Base-by-base conservation (phyloP, 176 grass and related monocot genomes). In the Eleusine indica region DNA sequence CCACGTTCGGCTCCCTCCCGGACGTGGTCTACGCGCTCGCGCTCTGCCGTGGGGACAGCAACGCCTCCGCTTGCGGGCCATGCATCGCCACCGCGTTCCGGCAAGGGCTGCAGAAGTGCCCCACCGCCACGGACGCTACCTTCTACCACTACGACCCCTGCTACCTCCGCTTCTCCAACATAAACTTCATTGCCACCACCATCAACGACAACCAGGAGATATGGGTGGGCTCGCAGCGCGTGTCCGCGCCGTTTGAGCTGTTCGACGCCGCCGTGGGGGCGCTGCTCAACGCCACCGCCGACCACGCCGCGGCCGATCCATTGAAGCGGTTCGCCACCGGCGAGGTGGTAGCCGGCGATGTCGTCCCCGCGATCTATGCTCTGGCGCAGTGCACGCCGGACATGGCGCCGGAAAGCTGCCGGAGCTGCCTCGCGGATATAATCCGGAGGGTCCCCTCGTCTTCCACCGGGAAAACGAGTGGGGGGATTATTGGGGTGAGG, bases 381-480 rank as follows among this genome's bases (percentile, higher is more conserved):
- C 29, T 97, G 56, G 70, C 15, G 9, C 89, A 93, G 84, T 97
- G 94, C 89, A 90, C 71, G 39, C 86, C 71, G 61, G 89, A 97
- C 44, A 57, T 94, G 84, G 0, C 75, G 9, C 49, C 62, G 11
- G 10, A 32, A 0, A 57, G 72, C 1, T 95, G 90, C 88, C 76
- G 73, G 47, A 52, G 3, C 9, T 91, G 89, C 29, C 76, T 87
- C 3, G 0, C 0, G 1, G 1, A 0, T 1, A 79, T 90, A 3
- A 42, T 83, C 1, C 0, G 1, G 12, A 0, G 0, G 4, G 0
- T 6, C 1, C 28, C 52, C 1, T 0, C 11, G 15, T 75, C 79
- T 32, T 40, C 79, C 3, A 83, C 41, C 14, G 60, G 79, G 29
- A 83, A 0, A 62, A 51, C 7, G 12, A 72, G 83, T 0, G 83